phyloP scores from a whole-genome alignment of 2,329 filamentous ascomycete species.

The Metarhizium humberi region DNA sequence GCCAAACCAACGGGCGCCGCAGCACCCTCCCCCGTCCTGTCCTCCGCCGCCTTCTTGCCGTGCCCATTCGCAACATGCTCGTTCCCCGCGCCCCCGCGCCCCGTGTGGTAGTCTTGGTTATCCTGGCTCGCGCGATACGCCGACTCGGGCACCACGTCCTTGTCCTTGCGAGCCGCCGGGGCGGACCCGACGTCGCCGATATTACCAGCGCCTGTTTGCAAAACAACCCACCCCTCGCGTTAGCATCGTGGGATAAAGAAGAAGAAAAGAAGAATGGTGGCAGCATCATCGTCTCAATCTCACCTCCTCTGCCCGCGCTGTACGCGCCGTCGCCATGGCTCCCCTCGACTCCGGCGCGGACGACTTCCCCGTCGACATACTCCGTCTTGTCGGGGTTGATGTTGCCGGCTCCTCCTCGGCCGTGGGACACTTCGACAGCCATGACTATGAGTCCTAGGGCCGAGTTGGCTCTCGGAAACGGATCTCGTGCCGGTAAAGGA shows the following conservation, averaged over 20 bases:
- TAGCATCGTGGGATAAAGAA: not conserved
- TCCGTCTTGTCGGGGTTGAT: slow-evolving; percentile 47
- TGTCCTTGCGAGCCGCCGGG: slow-evolving; percentile 34
- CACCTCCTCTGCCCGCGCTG: slow-evolving; percentile 51
- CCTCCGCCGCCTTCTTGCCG: slow-evolving; percentile 20
- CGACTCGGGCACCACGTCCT: slow-evolving; percentile 42
- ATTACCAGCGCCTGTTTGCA: slow-evolving; percentile 43
- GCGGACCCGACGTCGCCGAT: slow-evolving; percentile 40
- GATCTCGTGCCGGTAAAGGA: too few relatives aligned
- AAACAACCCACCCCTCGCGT: not conserved
- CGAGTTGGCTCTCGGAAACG: too few relatives aligned
- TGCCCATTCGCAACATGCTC: slow-evolving; percentile 28
- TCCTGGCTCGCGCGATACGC: slow-evolving; percentile 40
- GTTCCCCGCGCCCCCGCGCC: slow-evolving; percentile 52
- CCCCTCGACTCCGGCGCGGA: slow-evolving; percentile 42
- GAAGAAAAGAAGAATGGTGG: too few relatives aligned
- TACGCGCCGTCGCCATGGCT: slow-evolving; percentile 50
- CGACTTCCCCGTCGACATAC: slow-evolving; percentile 55
- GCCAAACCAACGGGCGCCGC: slow-evolving; percentile 34
- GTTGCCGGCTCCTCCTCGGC: slow-evolving; percentile 53
- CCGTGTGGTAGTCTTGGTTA: slow-evolving; percentile 43
- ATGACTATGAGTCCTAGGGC: slow-evolving; percentile 10
- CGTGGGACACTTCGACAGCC: slow-evolving; percentile 46
- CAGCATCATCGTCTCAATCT: slow-evolving; percentile 9
- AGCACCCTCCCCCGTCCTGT: slow-evolving; percentile 16